Evolutionary conservation across 164 flowering plant species (phyloP).

Genomic region (Tinospora cordifolia): DNA sequence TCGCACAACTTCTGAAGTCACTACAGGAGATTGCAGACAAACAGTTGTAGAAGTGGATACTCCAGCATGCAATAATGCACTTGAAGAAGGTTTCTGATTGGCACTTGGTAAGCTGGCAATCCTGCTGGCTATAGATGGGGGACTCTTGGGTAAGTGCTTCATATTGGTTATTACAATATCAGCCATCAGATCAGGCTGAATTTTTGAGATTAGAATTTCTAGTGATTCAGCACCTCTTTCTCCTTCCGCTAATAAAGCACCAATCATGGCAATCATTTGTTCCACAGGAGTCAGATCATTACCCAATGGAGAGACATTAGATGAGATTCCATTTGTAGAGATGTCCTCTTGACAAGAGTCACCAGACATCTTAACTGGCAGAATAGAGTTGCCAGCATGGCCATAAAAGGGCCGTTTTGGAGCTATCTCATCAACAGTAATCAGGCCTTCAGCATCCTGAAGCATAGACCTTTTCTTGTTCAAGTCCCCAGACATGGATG

Average conservation of each 20-base stretch:
- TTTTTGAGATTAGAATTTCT: conserved; percentile 70
- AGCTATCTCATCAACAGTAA: conserved; percentile 35
- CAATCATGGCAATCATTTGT: conserved; percentile 94
- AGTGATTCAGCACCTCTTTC: conserved; percentile 92
- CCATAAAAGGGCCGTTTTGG: conserved; percentile 49
- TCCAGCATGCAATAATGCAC: conserved; percentile 27
- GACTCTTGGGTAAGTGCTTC: conserved; percentile 73
- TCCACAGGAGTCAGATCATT: conserved; percentile 68
- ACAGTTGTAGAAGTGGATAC: conserved; percentile 27
- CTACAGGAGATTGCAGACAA: conserved; percentile 28
- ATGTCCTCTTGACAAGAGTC: conserved; percentile 39
- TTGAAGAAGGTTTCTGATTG: conserved; percentile 25
- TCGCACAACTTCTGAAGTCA: conserved; percentile 26
- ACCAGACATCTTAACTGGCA: conserved; percentile 24
- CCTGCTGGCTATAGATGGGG: conserved; percentile 46
- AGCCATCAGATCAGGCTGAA: conserved; percentile 90
- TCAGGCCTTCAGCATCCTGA: conserved; percentile 41
- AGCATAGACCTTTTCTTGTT: conserved; percentile 42
- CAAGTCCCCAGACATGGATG: conserved; percentile 35
- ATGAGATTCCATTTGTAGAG: conserved; percentile 46
- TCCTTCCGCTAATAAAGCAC: conserved; percentile 93
- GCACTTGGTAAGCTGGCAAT: conserved; percentile 31
- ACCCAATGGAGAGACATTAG: conserved; percentile 38
- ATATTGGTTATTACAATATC: conserved; percentile 93
- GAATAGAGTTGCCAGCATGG: conserved; percentile 20